Evolutionary conservation across 1,139 yeast species (phyloP).

Genomic region (Nakaseomyces bracarensis): DNA sequence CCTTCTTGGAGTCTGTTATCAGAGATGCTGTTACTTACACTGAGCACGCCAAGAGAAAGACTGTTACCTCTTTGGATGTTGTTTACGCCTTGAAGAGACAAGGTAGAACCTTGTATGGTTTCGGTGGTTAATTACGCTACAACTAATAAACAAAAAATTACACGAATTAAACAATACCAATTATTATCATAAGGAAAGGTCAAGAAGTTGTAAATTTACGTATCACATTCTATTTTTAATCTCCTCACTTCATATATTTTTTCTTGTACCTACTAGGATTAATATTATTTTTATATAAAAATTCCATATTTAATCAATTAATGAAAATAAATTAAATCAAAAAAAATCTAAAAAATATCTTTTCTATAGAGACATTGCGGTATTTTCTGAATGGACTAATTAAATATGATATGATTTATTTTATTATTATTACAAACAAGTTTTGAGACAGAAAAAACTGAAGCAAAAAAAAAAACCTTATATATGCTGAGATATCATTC

Average conservation of each 20-base stretch:
- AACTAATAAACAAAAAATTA: not conserved
- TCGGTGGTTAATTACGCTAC: conserved; percentile 67
- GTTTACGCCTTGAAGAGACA: conserved; percentile 98
- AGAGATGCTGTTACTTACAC: conserved; percentile 98
- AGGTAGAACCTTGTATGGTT: conserved; percentile 98
- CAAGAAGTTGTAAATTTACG: conserved; percentile 3
- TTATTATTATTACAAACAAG: not conserved
- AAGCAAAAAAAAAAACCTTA: too few species aligned
- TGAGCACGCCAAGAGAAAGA: conserved; percentile 99
- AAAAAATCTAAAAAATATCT: not conserved
- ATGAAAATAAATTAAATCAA: not conserved
- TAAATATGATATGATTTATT: not conserved
- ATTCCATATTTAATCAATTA: not conserved
- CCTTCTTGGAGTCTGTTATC: conserved; percentile 89
- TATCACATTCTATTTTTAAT: not conserved
- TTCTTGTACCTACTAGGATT: not conserved
- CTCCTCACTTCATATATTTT: not conserved
- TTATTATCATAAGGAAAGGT: not conserved
- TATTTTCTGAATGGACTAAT: not conserved
- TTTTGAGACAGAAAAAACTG: not conserved
- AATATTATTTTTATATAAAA: not conserved
- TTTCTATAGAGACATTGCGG: not conserved
- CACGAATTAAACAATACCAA: not conserved
- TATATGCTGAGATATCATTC: too few species aligned
- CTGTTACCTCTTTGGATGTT: conserved; percentile 93